Percentiles rank a stretch among this genome's conserved stretches.
Conservation (phyloP, 2,329 filamentous ascomycete species). For the Pezicula neosporulosa region DNA sequence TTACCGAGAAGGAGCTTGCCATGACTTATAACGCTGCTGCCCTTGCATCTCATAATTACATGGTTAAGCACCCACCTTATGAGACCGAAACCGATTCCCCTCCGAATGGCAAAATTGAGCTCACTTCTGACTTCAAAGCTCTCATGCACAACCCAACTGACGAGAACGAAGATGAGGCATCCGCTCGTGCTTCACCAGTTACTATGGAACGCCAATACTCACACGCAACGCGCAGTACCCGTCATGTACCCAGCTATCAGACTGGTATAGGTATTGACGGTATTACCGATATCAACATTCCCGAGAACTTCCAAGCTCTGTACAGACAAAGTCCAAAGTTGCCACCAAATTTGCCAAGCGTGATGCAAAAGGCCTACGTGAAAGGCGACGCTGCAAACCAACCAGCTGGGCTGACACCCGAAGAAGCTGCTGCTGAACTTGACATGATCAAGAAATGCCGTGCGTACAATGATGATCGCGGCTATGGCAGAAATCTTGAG, state of each 20-base stretch:
- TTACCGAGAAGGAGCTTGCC: constrained; percentile 66
- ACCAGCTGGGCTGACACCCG: constrained; percentile 16
- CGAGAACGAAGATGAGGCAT: constrained; percentile 46
- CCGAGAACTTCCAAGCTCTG: constrained; percentile 45
- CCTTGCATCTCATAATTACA: constrained; percentile 57
- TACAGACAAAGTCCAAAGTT: constrained; percentile 25
- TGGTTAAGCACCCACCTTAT: constrained; percentile 46
- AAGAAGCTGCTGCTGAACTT: constrained; percentile 24
- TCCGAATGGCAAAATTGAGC: constrained; percentile 40
- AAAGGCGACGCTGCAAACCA: constrained; percentile 17
- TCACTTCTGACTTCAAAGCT: constrained; percentile 41
- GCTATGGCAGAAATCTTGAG: constrained; percentile 26
- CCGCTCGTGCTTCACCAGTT: constrained; percentile 45
- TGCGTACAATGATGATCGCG: constrained; percentile 24
- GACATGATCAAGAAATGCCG: constrained; percentile 25
- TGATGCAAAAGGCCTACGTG: constrained; percentile 20
- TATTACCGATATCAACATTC: constrained; percentile 55
- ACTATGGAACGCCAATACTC: constrained; percentile 61
- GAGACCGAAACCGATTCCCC: constrained; percentile 18
- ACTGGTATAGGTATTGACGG: constrained; percentile 58
- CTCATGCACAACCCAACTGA: constrained; percentile 43
- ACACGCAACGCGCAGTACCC: constrained; percentile 61
- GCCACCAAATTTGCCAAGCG: constrained; percentile 21
- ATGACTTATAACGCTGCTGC: constrained; percentile 63
- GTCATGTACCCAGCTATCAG: constrained; percentile 47